Evolutionary conservation across 139 green algal genomes (phyloP).

Genomic region (Astrephomene gubernaculifera): DNA sequence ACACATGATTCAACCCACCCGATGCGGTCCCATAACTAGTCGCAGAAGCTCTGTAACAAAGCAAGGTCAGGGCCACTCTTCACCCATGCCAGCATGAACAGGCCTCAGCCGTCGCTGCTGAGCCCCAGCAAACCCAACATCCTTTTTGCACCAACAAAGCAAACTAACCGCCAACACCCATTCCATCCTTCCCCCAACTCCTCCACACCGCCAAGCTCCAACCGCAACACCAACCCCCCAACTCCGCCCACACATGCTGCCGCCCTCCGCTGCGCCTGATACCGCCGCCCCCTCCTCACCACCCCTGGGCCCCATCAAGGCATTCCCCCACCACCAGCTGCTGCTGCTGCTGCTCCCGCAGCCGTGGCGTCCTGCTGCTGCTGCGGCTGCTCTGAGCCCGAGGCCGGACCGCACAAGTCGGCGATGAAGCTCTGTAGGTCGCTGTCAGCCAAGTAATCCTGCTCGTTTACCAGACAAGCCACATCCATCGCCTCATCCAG

Average conservation of each 20-base stretch:
- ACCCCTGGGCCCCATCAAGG: neutral
- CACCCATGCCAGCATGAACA: too few species aligned
- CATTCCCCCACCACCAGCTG: neutral
- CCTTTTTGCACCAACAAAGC: too few species aligned
- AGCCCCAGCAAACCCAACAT: too few species aligned
- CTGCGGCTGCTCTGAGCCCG: neutral
- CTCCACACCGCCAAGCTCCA: too few species aligned
- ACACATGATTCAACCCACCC: too few species aligned
- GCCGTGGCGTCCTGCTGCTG: neutral
- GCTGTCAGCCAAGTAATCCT: slow-evolving; percentile 20
- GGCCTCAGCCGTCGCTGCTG: too few species aligned
- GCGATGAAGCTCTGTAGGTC: slow-evolving; percentile 33
- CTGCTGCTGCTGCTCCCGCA: neutral
- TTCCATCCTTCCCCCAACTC: too few species aligned
- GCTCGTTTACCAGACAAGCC: neutral
- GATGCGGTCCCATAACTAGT: too few species aligned
- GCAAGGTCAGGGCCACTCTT: too few species aligned
- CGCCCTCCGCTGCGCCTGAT: neutral
- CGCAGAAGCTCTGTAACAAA: too few species aligned
- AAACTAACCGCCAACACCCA: too few species aligned
- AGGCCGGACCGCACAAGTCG: slow-evolving; percentile 2
- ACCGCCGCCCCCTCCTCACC: neutral
- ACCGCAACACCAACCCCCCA: neutral
- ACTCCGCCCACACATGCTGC: neutral
- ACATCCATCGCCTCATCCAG: neutral